A percentile compares a stretch with the other conserved stretches of the same genome.
These are phyloP conservation scores for Colletotrichum musicola DNA, from an alignment of 2,329 filamentous ascomycete genomes.

Conservation along the genomic window DNA sequence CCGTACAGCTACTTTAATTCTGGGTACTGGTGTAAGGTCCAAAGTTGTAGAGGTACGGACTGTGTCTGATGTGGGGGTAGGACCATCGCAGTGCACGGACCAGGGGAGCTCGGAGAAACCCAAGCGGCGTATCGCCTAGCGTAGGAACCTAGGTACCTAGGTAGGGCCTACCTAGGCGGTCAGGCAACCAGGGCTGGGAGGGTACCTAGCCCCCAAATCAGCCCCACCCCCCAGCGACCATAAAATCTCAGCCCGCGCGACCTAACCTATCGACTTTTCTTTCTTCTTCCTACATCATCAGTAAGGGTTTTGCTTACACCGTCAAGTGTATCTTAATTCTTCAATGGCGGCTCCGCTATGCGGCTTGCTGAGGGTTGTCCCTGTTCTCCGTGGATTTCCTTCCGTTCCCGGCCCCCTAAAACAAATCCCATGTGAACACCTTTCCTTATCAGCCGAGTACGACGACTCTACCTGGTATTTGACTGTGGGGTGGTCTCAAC, in stretches of 20 bases:
- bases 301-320: constrained; percentile 62
- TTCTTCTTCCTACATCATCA: constrained; percentile 59
- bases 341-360: constrained; percentile 63
- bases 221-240: constrained; percentile 27
- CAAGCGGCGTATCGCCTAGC: neutral
- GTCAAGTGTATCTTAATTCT: constrained; percentile 62
- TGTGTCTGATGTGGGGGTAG: neutral
- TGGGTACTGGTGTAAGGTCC: neutral
- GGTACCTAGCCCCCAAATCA: constrained; percentile 5
- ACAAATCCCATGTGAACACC: constrained; percentile 56
- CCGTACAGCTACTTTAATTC: constrained; percentile 29
- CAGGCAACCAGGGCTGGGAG: too few relatives aligned
- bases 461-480: constrained; percentile 55
- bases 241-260: constrained; percentile 37
- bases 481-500: constrained; percentile 67
- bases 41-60: constrained; percentile 22
- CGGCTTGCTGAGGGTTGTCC: constrained; percentile 68
- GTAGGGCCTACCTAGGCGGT: neutral
- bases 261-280: constrained; percentile 42
- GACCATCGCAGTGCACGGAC: constrained; percentile 10
- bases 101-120: constrained; percentile 23
- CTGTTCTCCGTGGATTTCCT: constrained; percentile 60
- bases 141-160: neutral
- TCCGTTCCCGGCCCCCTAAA: constrained; percentile 69
- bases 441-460: constrained; percentile 61